These are phyloP conservation scores for Erythrophleum ivorense DNA, from an alignment of 331 rosid species.

Conservation along the genomic window DNA sequence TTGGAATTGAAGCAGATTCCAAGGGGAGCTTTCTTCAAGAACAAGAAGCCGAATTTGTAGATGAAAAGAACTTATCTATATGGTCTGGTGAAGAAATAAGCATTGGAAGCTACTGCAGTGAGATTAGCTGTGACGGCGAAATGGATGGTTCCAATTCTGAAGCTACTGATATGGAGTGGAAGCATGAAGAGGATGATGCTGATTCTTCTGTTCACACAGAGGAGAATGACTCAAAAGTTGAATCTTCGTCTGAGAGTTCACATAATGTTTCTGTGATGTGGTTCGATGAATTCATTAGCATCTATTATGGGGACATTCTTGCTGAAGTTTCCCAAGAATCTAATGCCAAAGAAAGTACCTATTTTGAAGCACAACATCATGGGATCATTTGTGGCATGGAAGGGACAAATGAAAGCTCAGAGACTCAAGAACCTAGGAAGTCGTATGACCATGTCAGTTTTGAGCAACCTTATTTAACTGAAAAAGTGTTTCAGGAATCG, in stretches of 20 bases:
- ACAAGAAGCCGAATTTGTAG: slow-evolving; percentile 31
- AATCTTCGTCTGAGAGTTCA: slow-evolving; percentile 34
- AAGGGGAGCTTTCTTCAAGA: slow-evolving; percentile 32
- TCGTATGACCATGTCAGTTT: slow-evolving; percentile 29
- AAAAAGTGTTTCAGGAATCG: slow-evolving; percentile 41
- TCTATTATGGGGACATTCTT: slow-evolving; percentile 23
- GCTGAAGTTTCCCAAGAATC: slow-evolving; percentile 29
- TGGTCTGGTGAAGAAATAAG: slow-evolving; percentile 45
- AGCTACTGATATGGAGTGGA: slow-evolving; percentile 56
- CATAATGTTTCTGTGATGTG: slow-evolving; percentile 39
- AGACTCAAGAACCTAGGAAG: slow-evolving; percentile 42
- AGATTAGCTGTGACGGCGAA: slow-evolving; percentile 36
- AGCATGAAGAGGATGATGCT: slow-evolving; percentile 42
- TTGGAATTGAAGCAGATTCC: slow-evolving; percentile 42
- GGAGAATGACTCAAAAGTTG: slow-evolving; percentile 37
- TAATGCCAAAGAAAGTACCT: slow-evolving; percentile 31
- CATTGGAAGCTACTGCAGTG: slow-evolving; percentile 41
- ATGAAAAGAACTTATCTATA: slow-evolving; percentile 30
- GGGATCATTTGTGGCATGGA: slow-evolving; percentile 37
- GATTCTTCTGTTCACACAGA: slow-evolving; percentile 39
- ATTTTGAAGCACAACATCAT: slow-evolving; percentile 43
- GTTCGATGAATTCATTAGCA: slow-evolving; percentile 37
- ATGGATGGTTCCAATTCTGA: slow-evolving; percentile 41
- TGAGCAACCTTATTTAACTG: slow-evolving; percentile 46
- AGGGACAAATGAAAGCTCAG: slow-evolving; percentile 31